Conservation (phyloP, 192 early-diverging fungal genomes). For the Coemansia sp. region DNA sequence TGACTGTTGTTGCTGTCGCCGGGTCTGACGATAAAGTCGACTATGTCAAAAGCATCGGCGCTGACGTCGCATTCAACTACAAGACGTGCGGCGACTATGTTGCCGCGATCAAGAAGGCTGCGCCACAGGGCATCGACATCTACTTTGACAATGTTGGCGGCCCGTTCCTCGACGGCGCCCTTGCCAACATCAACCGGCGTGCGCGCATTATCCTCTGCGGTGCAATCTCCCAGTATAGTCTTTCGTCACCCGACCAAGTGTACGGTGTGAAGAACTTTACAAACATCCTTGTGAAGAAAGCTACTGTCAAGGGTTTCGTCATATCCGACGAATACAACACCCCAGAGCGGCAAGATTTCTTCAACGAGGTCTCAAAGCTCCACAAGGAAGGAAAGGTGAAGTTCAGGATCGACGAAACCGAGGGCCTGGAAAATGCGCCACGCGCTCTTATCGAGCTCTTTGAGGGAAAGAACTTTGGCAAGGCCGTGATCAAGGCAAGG, state of each 20-base stretch:
- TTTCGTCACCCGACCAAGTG: conserved; percentile 43
- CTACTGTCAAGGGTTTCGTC: conserved; percentile 67
- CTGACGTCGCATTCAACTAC: no score
- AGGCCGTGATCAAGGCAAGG: background rate
- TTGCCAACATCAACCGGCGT: conserved; percentile 61
- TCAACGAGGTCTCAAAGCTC: conserved; percentile 48
- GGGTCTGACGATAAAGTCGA: conserved; percentile 81
- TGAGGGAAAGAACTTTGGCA: no score
- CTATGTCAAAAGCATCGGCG: conserved; percentile 55
- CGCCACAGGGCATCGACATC: no score
- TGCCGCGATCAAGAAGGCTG: no score
- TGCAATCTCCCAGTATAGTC: conserved; percentile 53
- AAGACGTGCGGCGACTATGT: no score
- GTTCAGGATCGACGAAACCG: no score
- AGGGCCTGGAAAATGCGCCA: no score
- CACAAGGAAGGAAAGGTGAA: no score
- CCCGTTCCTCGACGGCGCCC: conserved; percentile 62
- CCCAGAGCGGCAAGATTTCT: conserved; percentile 54
- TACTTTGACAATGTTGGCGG: no score
- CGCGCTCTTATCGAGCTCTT: no score
- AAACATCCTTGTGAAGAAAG: conserved; percentile 56
- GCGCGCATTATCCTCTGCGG: conserved; percentile 59
- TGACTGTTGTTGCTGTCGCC: conserved; percentile 81
- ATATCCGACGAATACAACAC: conserved; percentile 54
- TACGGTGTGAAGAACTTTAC: conserved; percentile 63